Base-by-base conservation (phyloP, 2,329 filamentous ascomycete genomes). In the Monosporascus cannonballus region DNA sequence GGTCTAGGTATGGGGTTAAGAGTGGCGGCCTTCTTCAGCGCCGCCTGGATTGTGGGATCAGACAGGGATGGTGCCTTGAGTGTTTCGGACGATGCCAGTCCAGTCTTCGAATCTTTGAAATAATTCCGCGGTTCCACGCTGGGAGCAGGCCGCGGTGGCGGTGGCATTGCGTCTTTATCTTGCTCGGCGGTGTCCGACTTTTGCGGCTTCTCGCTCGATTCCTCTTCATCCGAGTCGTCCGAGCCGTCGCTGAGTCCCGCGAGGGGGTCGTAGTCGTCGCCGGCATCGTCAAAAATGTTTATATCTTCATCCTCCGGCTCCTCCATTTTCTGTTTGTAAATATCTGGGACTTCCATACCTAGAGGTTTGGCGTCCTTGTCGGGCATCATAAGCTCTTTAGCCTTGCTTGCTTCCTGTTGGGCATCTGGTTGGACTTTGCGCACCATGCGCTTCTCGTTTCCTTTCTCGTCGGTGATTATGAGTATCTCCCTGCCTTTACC, bases 21-120 rank as follows among this genome's bases (percentile, higher is more conserved):
- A 9, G 83, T 75, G 18, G 88, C 87, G 9, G 93, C 93, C 68
- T 91, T 91, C 70, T 91, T 90, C 63, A 99, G 79, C 0, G 90
- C 90, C 3, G 90, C 90, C 58, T 91, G 78, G 56, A 96, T 86
- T 2, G 87, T 83, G 2, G 90, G 87, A 63, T 96, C 90, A 25
- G 78, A 80, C 63, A 86, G 80, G 4, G 81, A 83, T 1, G 80
- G 78, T 2, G 72, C 72, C 55, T 76, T 76, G 47, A 73, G 71
- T 15, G 69, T 67, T 57, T 81, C 75, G 45, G 80, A 76, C 1
- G 79, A 79, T 17, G 81, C 72, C 41, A 84, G 73, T 4, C 71
- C 71, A 1, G 75, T 77, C 62, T 78, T 83, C 41, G 79, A 75
- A 54, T 78, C 82, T 67, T 80, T 73, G 68, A 87, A 87, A 67